Evolutionary conservation across 352 stramenopile species (phyloP), one percentile per base, ranked within the genome.

Genomic region (Blastocystis sp.): DNA sequence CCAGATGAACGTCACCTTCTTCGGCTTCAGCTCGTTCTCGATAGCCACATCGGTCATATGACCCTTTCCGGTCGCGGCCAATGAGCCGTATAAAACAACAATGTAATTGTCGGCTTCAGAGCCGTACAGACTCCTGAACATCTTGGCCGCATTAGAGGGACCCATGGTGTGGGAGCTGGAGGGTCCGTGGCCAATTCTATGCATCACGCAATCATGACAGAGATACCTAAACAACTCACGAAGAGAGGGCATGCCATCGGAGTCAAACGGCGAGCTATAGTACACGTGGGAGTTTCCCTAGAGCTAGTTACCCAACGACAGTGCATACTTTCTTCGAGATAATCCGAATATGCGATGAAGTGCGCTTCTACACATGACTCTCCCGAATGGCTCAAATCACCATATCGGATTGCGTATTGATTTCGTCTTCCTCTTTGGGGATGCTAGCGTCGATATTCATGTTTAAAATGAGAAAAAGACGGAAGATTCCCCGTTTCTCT

Each of bases 131-230:
- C 54, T 19, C 43, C 48, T 74, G 42, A 88, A 88, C 45, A n/a
- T 59, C 11, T 89, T 89, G 21, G 77, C 89, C 1, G 89, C 89
- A 74, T 88, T 89, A 28, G 88, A 89, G 48, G 89, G 89, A 14
- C 89, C 89, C 84, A 90, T 89, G 3, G 89, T 90, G 52, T 90
- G 89, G 40, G 89, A 90, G 24, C 68, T 89, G 21, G 87, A 90
- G 14, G 89, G 89, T 7, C 89, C 89, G 14, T 90, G 70, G 17
- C 89, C 89, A 38, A 90, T 90, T 89, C 76, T 89, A 77, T n/a
- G 11, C n/a, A 21, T 80, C 14, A 43, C 10, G 19, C 7, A 66
- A 2, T 7, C 2, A 7, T 10, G 11, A 6, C 1, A 2, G 11
- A 76, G 1, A 11, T 63, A 88, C 69, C 69, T 77, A 64, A 76